Evolutionary conservation across 108 stramenopile species (phyloP), one percentile per base, ranked within the genome.

Genomic region (Parietichytrium sp.): DNA sequence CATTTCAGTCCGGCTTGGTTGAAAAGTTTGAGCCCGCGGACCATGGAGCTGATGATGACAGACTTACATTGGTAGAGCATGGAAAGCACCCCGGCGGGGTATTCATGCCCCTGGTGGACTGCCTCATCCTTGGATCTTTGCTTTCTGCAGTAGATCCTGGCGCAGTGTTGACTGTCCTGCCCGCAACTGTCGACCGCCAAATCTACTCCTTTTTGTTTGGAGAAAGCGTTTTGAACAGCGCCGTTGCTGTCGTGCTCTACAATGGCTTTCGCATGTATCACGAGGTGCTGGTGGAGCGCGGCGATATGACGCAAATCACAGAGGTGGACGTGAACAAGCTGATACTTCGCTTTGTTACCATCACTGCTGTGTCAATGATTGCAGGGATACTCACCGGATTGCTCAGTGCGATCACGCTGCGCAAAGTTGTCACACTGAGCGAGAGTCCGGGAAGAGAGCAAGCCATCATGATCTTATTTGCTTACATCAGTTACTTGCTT

Each of bases 61-160:
- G n/a, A n/a, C n/a, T n/a, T n/a, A n/a, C n/a, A n/a, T n/a, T n/a
- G n/a, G n/a, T n/a, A n/a, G n/a, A n/a, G n/a, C n/a, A n/a, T n/a
- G n/a, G n/a, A n/a, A n/a, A n/a, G n/a, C n/a, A n/a, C n/a, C n/a
- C n/a, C n/a, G n/a, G n/a, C n/a, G n/a, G n/a, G n/a, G n/a, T n/a
- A n/a, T n/a, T n/a, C n/a, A 72, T 72, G 61, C 61, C 61, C 6
- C 61, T 72, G 8, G 61, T 72, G 20, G 61, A 72, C 20, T 72
- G 92, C 7, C 86, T 98, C 48, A 80, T 96, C 49, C 96, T 98
- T 83, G 97, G 97, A 4, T 86, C 94, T 7, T 83, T 98, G 30
- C 96, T 98, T 29, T 90, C 89, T 3, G 95, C 97, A 16, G 95
- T 97, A 8, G 97, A 98, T 83, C 96, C 97, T 1, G 97, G 96